Percentiles rank a stretch among this genome's conserved stretches.
These are phyloP conservation scores for Rhizophora apiculata DNA, from an alignment of 345 rosid species.

Conservation along the genomic window DNA sequence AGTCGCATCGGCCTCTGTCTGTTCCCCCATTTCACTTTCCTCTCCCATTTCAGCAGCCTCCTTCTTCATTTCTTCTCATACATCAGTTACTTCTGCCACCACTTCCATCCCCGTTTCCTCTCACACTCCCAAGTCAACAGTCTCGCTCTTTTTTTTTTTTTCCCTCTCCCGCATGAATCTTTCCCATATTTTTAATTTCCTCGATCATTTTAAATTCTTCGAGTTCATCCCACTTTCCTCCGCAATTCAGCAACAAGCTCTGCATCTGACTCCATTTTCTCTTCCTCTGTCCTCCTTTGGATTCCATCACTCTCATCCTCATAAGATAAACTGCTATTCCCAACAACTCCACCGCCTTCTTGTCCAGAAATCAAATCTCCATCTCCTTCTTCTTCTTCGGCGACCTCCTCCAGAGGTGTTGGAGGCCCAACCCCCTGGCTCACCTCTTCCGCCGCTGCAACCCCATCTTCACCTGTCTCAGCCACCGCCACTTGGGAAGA, in stretches of 20 bases:
- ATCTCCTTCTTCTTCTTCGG: slow-evolving; percentile 4
- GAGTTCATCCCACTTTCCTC: slow-evolving; percentile 23
- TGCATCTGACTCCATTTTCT: slow-evolving; percentile 11
- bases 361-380: slow-evolving; percentile 9
- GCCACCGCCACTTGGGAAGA: slow-evolving; percentile 11
- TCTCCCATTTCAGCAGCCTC: neutral
- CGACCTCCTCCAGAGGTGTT: neutral
- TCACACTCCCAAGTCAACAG: neutral
- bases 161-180: neutral
- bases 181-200: neutral
- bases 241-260: slow-evolving; percentile 2
- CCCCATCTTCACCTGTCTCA: slow-evolving; percentile 19
- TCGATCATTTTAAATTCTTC: neutral
- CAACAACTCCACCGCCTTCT: slow-evolving; percentile 1
- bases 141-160: too few relatives aligned
- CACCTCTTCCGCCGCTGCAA: slow-evolving; percentile 1
- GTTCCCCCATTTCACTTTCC: neutral
- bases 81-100: neutral
- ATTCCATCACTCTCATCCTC: neutral
- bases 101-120: neutral
- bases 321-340: too few relatives aligned
- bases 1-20: neutral
- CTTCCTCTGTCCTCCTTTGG: slow-evolving; percentile 1
- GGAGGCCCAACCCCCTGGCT: neutral
- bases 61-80: neutral